A percentile compares a stretch with the other conserved stretches of the same genome.
Conservation (phyloP, 208 protist genomes). For the Porcisia deanei region DNA sequence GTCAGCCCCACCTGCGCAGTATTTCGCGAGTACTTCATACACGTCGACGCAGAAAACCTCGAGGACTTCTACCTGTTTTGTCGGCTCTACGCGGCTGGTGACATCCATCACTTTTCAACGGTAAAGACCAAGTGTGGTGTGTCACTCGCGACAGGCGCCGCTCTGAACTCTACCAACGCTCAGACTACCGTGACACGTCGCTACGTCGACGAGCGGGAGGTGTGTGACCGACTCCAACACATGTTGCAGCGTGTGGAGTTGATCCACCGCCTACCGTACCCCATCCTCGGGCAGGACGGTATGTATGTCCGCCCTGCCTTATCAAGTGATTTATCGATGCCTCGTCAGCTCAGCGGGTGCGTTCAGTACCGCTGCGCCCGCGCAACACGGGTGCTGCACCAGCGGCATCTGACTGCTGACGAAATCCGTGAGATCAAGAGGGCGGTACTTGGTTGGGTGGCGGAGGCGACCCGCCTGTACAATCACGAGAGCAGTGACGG, state of each 20-base stretch:
- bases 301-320: background rate
- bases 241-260: conserved; percentile 35
- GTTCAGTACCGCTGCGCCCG: conserved; percentile 12
- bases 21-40: conserved; percentile 49
- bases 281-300: conserved; percentile 14
- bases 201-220: conserved; percentile 44
- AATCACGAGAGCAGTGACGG: background rate
- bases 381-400: conserved; percentile 1
- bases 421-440: conserved; percentile 40
- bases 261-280: conserved; percentile 13
- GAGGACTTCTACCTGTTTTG: conserved; percentile 39
- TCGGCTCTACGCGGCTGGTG: conserved; percentile 24
- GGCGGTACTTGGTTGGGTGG: conserved; percentile 44
- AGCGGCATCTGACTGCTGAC: conserved; percentile 25
- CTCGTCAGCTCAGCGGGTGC: background rate
- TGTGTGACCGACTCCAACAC: conserved; percentile 27
- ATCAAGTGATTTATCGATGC: background rate
- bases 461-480: conserved; percentile 14
- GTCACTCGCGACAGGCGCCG: background rate
- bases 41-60: conserved; percentile 30
- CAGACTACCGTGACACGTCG: conserved; percentile 44
- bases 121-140: conserved; percentile 30
- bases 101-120: conserved; percentile 26
- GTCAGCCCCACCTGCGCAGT: conserved; percentile 44
- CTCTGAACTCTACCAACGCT: background rate